Base-by-base conservation (phyloP, 2,329 filamentous ascomycete species). In the Colletotrichum euphorbiae region DNA sequence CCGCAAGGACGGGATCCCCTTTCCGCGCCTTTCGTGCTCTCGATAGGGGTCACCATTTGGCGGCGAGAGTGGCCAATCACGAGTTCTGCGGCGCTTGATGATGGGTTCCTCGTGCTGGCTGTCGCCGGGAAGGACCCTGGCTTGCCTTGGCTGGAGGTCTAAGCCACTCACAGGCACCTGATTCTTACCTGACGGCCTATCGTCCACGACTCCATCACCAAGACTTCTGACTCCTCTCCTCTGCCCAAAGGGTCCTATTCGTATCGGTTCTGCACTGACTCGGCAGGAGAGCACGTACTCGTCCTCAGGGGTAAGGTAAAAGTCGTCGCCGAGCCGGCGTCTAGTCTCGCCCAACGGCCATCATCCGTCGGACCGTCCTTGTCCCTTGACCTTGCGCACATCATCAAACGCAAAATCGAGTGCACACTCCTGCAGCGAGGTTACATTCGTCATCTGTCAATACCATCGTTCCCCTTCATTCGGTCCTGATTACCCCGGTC, bases 171-270 rank as follows among this genome's bases (percentile, higher is more conserved):
- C n/a, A n/a, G n/a, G n/a, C 52, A 64, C 60, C 60, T 48, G 65
- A 64, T 64, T 51, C 63, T 31, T 24, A 64, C 60, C 60, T 68
- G 64, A 67, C 52, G 64, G 52, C 59, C n/a, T 28, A 46, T 57
- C 40, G 31, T 48, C 52, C 9, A 21, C 51, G 45, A 55, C 43
- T 51, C 63, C 63, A 51, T 62, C 58, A 43, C 50, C 40, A 57
- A 38, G 8, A 31, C n/a, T 12, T 17, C 31, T 38, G 45, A 28
- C 56, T 38, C 56, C 43, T 59, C 40, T 12, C 17, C 3, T 43
- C 24, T 21, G 1, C 43, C 60, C 28, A 6, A 45, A 57, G 38
- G 6, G 15, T 24, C 50, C 17, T 21, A 40, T 42, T 15, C 9
- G 42, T 42, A 15, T n/a, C 24, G 36, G 4, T 9, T 38, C 3